Percentiles rank a stretch among this genome's conserved stretches.
Evolutionary conservation across 257 asterid genomes (phyloP).

Genomic region (Nicotiana undulata): DNA sequence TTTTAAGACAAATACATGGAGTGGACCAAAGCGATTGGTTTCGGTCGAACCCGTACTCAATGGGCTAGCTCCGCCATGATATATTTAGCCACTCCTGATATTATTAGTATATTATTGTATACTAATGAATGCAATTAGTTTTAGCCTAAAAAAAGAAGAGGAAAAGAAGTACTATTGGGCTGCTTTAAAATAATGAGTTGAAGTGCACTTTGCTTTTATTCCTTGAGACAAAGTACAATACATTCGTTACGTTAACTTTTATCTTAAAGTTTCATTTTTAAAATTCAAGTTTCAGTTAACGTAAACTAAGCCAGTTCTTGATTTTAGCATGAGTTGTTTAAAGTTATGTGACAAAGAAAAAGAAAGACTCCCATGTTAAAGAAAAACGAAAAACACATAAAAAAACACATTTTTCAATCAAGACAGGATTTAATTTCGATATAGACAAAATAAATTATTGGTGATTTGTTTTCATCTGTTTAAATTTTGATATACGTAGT

Average conservation of each 20-base stretch:
- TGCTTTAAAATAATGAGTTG: neutral
- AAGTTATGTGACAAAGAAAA: neutral
- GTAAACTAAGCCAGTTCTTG: neutral
- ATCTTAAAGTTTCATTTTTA: neutral
- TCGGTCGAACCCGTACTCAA: too few relatives aligned
- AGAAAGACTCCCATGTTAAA: neutral
- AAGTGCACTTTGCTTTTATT: neutral
- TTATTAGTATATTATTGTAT: too few relatives aligned
- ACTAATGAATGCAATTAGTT: too few relatives aligned
- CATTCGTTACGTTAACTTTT: constrained; percentile 4
- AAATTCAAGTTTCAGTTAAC: neutral
- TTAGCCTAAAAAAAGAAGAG: neutral
- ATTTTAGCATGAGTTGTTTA: neutral
- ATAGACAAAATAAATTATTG: too few relatives aligned
- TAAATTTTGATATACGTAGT: too few relatives aligned
- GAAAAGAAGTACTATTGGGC: neutral
- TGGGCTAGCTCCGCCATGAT: too few relatives aligned
- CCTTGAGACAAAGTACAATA: neutral
- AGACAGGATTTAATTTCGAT: neutral
- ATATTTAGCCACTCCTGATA: too few relatives aligned
- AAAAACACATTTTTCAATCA: neutral
- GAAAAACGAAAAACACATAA: neutral
- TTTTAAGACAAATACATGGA: too few relatives aligned
- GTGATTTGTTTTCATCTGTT: neutral
- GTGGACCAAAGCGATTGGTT: too few relatives aligned